phyloP scores from a whole-genome alignment of 148 eudicot species.

The Fallopia convolvulus region DNA sequence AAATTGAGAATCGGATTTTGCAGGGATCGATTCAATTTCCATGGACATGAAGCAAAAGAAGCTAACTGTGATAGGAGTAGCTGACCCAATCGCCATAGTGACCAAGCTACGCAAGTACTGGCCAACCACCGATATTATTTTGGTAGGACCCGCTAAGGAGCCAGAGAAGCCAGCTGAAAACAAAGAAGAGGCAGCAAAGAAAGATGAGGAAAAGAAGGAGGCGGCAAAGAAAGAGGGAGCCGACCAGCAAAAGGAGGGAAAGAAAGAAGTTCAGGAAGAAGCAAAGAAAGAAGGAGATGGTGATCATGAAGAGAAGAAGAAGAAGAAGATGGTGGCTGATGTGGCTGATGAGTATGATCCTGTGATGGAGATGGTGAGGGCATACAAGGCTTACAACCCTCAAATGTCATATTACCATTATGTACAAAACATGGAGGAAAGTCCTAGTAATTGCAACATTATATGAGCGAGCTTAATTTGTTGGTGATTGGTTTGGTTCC shows the following conservation, averaged over 20 bases:
- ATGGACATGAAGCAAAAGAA: conserved; percentile 49
- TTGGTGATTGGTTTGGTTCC: too few species aligned
- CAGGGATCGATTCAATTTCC: conserved; percentile 47
- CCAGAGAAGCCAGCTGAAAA: conserved; percentile 16
- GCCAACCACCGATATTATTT: conserved; percentile 32
- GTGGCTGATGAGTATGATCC: neutral
- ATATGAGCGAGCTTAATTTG: too few species aligned
- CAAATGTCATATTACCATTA: neutral
- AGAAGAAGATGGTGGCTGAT: neutral
- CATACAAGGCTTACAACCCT: neutral
- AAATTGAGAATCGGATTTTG: neutral
- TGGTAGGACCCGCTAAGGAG: conserved; percentile 58
- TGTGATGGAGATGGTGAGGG: conserved; percentile 4
- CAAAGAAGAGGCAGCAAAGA: conserved; percentile 13
- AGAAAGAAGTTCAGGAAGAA: conserved; percentile 16
- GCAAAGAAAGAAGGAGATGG: neutral
- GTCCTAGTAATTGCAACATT: neutral
- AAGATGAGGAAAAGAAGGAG: conserved; percentile 19
- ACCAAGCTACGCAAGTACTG: conserved; percentile 48
- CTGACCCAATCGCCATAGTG: conserved; percentile 43
- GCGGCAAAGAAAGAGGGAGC: conserved; percentile 15
- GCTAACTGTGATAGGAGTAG: conserved; percentile 43
- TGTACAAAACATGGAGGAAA: neutral
- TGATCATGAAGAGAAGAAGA: conserved; percentile 27
- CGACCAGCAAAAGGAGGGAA: neutral